Percentiles rank a stretch among this genome's conserved stretches.
phyloP scores from a whole-genome alignment of 108 stramenopile species.

The Pseudonitzschia multistriata region DNA sequence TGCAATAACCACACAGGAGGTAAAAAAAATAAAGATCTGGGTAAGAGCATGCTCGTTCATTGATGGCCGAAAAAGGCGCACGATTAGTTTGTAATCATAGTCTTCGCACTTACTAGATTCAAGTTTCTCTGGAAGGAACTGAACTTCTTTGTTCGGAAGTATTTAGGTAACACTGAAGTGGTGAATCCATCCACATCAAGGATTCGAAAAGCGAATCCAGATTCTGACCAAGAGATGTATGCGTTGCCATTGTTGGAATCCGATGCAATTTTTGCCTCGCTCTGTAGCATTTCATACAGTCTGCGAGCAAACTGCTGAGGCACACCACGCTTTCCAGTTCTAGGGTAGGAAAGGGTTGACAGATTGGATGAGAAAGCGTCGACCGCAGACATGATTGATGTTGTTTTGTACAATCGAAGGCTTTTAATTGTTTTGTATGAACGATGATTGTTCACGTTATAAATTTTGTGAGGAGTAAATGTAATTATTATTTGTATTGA shows the following conservation, averaged over 20 bases:
- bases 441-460: not conserved
- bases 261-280: conserved; percentile 41
- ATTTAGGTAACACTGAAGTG: conserved; percentile 67
- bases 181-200: conserved; percentile 68
- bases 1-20: conserved; percentile 17
- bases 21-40: conserved; percentile 4
- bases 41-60: not conserved
- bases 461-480: not conserved
- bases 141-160: conserved; percentile 90
- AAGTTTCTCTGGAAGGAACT: conserved; percentile 91
- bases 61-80: not conserved
- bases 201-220: conserved; percentile 84
- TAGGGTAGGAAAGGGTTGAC: conserved; percentile 47
- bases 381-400: conserved; percentile 6
- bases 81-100: not conserved
- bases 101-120: conserved; percentile 67
- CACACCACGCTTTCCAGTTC: conserved; percentile 84
- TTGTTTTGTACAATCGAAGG: not conserved
- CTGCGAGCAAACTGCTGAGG: conserved; percentile 85
- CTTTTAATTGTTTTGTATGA: not conserved
- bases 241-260: conserved; percentile 12
- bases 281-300: conserved; percentile 80
- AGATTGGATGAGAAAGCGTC: conserved; percentile 17
- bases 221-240: conserved; percentile 66
- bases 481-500: not conserved